Percentiles rank a stretch among this genome's conserved stretches.
Evolutionary conservation across 805 yeast genomes (phyloP).

Genomic region (Yamadazyma insecticola): DNA sequence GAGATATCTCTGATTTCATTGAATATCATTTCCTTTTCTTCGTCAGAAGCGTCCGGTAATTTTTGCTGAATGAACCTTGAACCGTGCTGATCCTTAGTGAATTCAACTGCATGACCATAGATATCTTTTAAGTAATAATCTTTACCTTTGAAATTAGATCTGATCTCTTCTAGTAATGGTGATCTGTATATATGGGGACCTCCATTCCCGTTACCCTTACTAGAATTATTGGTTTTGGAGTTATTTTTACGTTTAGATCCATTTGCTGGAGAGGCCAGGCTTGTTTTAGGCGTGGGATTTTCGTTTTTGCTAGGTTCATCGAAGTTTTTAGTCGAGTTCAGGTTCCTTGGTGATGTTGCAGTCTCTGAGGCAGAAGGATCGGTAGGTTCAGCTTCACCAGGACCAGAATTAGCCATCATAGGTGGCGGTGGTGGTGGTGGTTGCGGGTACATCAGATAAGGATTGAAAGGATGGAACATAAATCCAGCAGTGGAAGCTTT

Average conservation of each 20-base stretch:
- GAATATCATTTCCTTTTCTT: slow-evolving; percentile 74
- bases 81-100: slow-evolving; percentile 95
- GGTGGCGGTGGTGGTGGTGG: slow-evolving; percentile 23
- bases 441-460: slow-evolving; percentile 38
- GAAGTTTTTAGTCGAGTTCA: too few species aligned
- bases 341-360: slow-evolving; percentile 1
- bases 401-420: slow-evolving; percentile 3
- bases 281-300: slow-evolving; percentile 1
- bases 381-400: neutral
- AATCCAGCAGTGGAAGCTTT: slow-evolving; percentile 36
- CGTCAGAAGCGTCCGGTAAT: slow-evolving; percentile 59
- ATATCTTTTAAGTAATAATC: slow-evolving; percentile 66
- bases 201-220: slow-evolving; percentile 5
- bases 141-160: slow-evolving; percentile 58
- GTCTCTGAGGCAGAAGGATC: slow-evolving; percentile 2
- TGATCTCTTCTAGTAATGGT: slow-evolving; percentile 80
- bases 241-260: neutral
- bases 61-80: slow-evolving; percentile 94
- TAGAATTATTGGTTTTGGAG: slow-evolving; percentile 3
- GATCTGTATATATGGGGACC: slow-evolving; percentile 60
- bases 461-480: slow-evolving; percentile 48
- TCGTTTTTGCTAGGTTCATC: too few species aligned
- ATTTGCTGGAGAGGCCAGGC: slow-evolving; percentile 6
- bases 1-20: slow-evolving; percentile 75
- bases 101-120: slow-evolving; percentile 83